These are phyloP conservation scores for Primulina eburnea DNA, from an alignment of 257 asterid genomes.

Conservation along the genomic window DNA sequence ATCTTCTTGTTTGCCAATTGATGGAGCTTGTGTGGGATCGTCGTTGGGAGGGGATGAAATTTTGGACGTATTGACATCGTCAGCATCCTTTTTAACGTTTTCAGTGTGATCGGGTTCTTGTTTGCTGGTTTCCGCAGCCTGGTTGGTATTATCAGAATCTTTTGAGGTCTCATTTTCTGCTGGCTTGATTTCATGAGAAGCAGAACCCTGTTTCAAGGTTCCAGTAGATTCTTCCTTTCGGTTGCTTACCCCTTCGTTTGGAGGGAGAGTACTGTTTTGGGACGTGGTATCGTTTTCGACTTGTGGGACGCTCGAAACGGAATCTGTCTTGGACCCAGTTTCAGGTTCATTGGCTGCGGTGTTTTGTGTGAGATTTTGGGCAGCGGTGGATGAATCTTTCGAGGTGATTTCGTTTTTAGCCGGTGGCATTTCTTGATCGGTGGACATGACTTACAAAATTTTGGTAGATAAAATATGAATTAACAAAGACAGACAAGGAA, in stretches of 20 bases:
- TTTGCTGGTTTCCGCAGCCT: neutral
- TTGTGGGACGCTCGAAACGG: conserved; percentile 3
- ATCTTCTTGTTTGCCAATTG: conserved; percentile 11
- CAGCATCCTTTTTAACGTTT: neutral
- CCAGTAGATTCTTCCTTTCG: neutral
- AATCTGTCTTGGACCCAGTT: neutral
- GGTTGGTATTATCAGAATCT: neutral
- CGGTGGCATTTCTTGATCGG: conserved; percentile 9
- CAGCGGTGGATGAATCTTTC: neutral
- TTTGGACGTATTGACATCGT: neutral
- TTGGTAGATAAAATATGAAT: neutral
- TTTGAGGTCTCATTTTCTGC: neutral
- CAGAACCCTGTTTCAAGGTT: neutral
- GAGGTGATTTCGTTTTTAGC: conserved; percentile 12
- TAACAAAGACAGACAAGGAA: neutral
- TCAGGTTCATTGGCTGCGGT: neutral
- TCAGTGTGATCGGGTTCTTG: neutral
- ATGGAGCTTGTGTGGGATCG: neutral
- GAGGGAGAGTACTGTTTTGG: neutral
- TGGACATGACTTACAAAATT: conserved; percentile 7
- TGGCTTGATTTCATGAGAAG: neutral
- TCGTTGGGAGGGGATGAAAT: neutral
- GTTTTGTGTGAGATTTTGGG: neutral
- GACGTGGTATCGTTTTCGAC: neutral
- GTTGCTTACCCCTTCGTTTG: no score